Conservation (phyloP, 192 early-diverging fungal species). For the Cetraspora pellucida region DNA sequence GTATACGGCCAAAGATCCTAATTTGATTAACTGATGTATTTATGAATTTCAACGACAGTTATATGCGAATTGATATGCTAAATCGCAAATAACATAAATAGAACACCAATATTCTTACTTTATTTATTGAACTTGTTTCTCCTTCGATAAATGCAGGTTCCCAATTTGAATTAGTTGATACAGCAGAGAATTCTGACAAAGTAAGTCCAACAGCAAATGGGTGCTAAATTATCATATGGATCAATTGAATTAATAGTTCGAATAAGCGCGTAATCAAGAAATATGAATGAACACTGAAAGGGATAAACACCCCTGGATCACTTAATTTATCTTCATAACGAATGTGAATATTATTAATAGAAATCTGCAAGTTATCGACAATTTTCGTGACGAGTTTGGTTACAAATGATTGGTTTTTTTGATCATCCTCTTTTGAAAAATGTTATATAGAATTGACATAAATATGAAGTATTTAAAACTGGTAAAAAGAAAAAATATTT, state of each 20-base stretch:
- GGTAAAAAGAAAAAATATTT: neutral
- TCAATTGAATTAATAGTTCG: neutral
- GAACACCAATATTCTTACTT: conserved; percentile 57
- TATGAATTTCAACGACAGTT: neutral
- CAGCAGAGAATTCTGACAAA: conserved; percentile 85
- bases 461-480: neutral
- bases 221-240: conserved; percentile 40
- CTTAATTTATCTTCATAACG: conserved; percentile 90
- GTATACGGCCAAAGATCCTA: conserved; percentile 80
- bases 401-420: conserved; percentile 83
- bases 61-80: neutral
- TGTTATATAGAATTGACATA: neutral
- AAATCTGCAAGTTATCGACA: conserved; percentile 94
- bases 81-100: neutral
- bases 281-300: neutral
- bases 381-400: conserved; percentile 91
- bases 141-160: conserved; percentile 77
- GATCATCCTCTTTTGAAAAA: conserved; percentile 49
- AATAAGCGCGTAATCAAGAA: neutral
- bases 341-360: conserved; percentile 94
- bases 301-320: conserved; percentile 55
- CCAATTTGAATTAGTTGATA: conserved; percentile 89
- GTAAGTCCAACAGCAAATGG: conserved; percentile 90
- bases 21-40: conserved; percentile 50
- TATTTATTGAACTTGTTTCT: conserved; percentile 79